Percentiles rank a stretch among this genome's conserved stretches.
Evolutionary conservation across 345 rosid species (phyloP).

Genomic region (Corchorus capsularis): DNA sequence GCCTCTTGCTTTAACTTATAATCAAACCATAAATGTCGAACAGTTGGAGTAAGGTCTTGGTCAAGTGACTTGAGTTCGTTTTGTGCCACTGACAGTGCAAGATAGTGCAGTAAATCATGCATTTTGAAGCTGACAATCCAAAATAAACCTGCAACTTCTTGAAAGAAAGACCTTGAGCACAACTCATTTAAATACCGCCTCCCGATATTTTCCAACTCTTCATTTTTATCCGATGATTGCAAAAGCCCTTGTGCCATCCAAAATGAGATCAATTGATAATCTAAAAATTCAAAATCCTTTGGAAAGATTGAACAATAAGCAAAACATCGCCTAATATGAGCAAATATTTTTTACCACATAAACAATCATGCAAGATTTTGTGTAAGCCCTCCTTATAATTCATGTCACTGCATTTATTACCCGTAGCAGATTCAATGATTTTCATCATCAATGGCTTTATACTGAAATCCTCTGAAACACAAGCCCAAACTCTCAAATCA

Average conservation of each 20-base stretch:
- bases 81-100: neutral
- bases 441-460: neutral
- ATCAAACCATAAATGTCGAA: neutral
- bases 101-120: neutral
- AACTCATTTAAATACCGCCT: neutral
- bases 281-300: neutral
- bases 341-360: constrained; percentile 15
- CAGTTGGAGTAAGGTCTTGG: neutral
- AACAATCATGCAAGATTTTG: neutral
- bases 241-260: constrained; percentile 14
- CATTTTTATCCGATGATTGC: neutral
- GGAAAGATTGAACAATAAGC: neutral
- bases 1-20: neutral
- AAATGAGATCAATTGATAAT: neutral
- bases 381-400: constrained; percentile 20
- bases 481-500: constrained; percentile 21
- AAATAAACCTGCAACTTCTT: neutral
- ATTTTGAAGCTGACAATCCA: neutral
- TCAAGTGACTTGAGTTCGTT: neutral
- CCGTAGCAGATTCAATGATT: neutral
- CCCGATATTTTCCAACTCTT: constrained; percentile 10
- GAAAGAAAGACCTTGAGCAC: constrained; percentile 14
- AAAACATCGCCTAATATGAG: constrained; percentile 11
- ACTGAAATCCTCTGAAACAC: neutral
- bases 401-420: neutral